Evolutionary conservation across 805 yeast species (phyloP).

Genomic region (Wickerhamiella vanderwaltii): DNA sequence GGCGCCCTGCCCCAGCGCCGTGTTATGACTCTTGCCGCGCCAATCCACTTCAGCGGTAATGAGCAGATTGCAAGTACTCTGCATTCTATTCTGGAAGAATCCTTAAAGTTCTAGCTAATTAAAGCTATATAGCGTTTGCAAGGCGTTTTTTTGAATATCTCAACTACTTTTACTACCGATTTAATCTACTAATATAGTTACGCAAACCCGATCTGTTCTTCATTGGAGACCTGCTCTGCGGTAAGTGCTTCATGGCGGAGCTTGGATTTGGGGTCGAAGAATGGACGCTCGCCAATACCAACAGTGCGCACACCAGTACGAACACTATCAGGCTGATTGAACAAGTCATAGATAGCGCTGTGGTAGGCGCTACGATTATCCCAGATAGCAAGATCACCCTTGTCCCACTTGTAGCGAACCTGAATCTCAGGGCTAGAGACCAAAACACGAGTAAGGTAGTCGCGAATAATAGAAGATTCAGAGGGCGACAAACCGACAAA

Average conservation of each 20-base stretch:
- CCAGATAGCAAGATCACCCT: slow-evolving; percentile 46
- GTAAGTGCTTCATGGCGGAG: no score
- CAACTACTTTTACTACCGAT: no score
- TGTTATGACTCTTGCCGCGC: slow-evolving; percentile 26
- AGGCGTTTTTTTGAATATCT: no score
- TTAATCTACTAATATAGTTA: no score
- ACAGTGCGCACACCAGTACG: slow-evolving; percentile 25
- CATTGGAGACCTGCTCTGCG: no score
- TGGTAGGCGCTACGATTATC: slow-evolving; percentile 47
- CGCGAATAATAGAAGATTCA: slow-evolving; percentile 39
- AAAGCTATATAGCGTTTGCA: not conserved
- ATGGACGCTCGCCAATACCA: slow-evolving; percentile 25
- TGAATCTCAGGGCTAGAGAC: slow-evolving; percentile 43
- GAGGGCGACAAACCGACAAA: slow-evolving; percentile 33
- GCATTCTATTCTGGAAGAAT: slow-evolving; percentile 13
- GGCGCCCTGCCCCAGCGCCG: slow-evolving; percentile 32
- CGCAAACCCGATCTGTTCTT: no score
- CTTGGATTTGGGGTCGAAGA: slow-evolving; percentile 19
- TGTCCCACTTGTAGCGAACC: slow-evolving; percentile 42
- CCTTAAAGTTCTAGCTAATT: slow-evolving; percentile 2
- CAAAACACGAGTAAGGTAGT: slow-evolving; percentile 35
- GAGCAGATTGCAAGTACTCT: slow-evolving; percentile 11
- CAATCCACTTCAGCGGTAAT: slow-evolving; percentile 12
- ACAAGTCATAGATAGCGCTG: slow-evolving; percentile 37
- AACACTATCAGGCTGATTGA: slow-evolving; percentile 14